These are phyloP conservation scores for Lepiota brunneoincarnata DNA, from an alignment of 768 basidiomycete species.

Conservation along the genomic window DNA sequence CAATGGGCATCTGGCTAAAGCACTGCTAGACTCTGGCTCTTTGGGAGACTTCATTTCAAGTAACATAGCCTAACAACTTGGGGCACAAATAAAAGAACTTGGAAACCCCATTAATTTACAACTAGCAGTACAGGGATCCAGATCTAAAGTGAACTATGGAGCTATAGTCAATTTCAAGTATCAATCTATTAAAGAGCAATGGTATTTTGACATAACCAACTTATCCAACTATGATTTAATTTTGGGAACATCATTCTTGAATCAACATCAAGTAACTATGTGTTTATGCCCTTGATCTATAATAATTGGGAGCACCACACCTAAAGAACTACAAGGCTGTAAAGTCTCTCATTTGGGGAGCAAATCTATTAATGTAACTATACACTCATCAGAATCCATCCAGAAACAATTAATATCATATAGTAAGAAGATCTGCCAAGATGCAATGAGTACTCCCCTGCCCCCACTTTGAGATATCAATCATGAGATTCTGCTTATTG, in stretches of 20 bases:
- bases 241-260: conserved; percentile 37
- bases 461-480: conserved; percentile 33
- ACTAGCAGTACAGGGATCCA: conserved; percentile 35
- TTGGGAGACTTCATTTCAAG: conserved; percentile 37
- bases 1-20: conserved; percentile 26
- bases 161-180: conserved; percentile 25
- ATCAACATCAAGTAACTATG: conserved; percentile 23
- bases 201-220: conserved; percentile 35
- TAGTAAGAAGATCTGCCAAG: conserved; percentile 22
- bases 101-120: conserved; percentile 30
- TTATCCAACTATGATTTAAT: conserved; percentile 38
- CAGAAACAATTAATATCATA: conserved; percentile 17
- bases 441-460: conserved; percentile 25
- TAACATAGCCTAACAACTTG: conserved; percentile 32
- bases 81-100: conserved; percentile 18
- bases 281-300: conserved; percentile 25
- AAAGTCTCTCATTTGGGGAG: not conserved
- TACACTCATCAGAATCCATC: conserved; percentile 10
- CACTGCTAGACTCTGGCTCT: conserved; percentile 34
- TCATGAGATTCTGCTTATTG: too few relatives aligned
- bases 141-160: conserved; percentile 27
- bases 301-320: conserved; percentile 19
- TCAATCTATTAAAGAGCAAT: conserved; percentile 24
- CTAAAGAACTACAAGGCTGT: too few relatives aligned
- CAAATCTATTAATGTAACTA: not conserved